Conservation (phyloP, 2,329 filamentous ascomycete genomes). For the Rhynchosporium secalis region DNA sequence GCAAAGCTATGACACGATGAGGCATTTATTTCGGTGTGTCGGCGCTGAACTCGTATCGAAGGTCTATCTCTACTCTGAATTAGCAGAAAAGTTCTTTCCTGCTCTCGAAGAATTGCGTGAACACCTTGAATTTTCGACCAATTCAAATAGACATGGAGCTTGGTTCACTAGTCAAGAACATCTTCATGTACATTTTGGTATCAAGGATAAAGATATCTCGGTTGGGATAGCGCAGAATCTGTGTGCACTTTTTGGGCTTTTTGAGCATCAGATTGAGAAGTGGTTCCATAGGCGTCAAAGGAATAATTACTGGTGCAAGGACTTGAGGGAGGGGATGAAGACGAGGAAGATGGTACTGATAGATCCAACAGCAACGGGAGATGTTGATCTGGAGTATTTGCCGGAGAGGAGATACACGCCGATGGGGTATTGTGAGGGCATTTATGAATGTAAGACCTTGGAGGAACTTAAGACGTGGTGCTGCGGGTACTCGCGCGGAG, state of each 20-base stretch:
- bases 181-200: slow-evolving; percentile 12
- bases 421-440: background rate
- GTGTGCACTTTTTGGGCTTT: slow-evolving; percentile 14
- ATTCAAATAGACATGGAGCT: background rate
- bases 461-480: slow-evolving; percentile 8
- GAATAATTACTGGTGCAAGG: slow-evolving; percentile 9
- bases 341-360: background rate
- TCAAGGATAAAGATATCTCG: background rate
- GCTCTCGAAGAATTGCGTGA: slow-evolving; percentile 3
- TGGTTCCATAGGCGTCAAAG: slow-evolving; percentile 2
- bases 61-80: slow-evolving; percentile 1
- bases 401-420: slow-evolving; percentile 13
- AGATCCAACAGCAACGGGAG: background rate
- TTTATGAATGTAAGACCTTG: slow-evolving; percentile 4
- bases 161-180: slow-evolving; percentile 4
- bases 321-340: slow-evolving; percentile 11
- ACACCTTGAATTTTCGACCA: background rate
- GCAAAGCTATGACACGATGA: background rate
- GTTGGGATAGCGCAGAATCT: slow-evolving; percentile 12
- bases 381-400: background rate
- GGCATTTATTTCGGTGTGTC: background rate
- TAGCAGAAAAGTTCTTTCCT: background rate
- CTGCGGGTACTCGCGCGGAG: background rate
- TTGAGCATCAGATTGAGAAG: slow-evolving; percentile 14
- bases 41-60: slow-evolving; percentile 10